A percentile compares a stretch with the other conserved stretches of the same genome.
Evolutionary conservation across 1,139 yeast species (phyloP).

Genomic region (Geotrichum bryndzae): DNA sequence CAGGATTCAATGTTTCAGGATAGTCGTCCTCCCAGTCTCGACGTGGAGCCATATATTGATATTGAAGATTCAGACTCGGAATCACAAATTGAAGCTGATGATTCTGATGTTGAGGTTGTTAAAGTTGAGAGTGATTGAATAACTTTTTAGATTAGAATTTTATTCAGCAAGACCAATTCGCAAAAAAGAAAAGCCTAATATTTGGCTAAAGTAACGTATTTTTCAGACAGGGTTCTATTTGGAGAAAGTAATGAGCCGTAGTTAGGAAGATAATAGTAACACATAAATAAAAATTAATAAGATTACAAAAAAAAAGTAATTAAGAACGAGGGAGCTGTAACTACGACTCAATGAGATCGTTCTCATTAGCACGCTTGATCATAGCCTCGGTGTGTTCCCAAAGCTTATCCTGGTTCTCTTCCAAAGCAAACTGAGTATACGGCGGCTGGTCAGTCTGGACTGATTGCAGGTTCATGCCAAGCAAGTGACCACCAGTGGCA

Average conservation of each 20-base stretch:
- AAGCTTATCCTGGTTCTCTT: conserved; percentile 25
- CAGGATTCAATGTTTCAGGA: conserved; percentile 8
- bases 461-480: conserved; percentile 20
- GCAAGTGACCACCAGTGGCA: conserved; percentile 23
- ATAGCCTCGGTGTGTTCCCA: conserved; percentile 29
- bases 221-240: background rate
- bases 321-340: background rate
- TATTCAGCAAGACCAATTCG: background rate
- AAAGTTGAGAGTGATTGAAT: background rate
- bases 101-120: background rate
- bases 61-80: background rate
- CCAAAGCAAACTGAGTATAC: conserved; percentile 18
- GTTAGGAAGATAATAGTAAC: background rate
- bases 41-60: background rate
- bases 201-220: background rate
- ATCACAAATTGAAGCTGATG: background rate
- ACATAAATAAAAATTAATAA: background rate
- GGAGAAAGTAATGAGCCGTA: background rate
- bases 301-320: background rate
- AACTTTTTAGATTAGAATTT: background rate
- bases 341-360: background rate
- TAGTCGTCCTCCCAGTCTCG: background rate
- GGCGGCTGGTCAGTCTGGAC: conserved; percentile 14
- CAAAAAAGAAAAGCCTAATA: background rate
- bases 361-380: conserved; percentile 18